These are phyloP conservation scores for Talaromyces proteolyticus DNA, from an alignment of 495 filamentous ascomycete species.

Conservation along the genomic window DNA sequence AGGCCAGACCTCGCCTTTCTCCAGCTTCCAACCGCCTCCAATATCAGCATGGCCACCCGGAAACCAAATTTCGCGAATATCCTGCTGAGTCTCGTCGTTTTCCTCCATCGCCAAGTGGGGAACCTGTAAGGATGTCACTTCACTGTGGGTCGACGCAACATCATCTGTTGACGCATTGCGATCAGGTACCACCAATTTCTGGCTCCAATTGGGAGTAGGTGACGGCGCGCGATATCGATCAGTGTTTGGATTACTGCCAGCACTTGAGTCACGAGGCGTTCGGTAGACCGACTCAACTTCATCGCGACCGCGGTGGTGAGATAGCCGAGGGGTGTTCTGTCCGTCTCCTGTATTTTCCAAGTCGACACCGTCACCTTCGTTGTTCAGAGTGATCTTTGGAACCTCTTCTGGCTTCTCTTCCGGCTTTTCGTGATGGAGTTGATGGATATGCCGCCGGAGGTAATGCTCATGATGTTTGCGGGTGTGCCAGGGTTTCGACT, in stretches of 20 bases:
- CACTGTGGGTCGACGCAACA: constrained; percentile 28
- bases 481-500: constrained; percentile 31
- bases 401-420: constrained; percentile 16
- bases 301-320: constrained; percentile 14
- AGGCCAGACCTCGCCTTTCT: constrained; percentile 46
- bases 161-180: constrained; percentile 24
- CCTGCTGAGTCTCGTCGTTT: constrained; percentile 57
- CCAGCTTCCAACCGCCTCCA: constrained; percentile 74
- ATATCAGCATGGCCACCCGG: constrained; percentile 78
- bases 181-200: constrained; percentile 25
- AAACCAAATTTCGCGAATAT: constrained; percentile 84
- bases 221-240: constrained; percentile 42
- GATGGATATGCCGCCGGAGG: constrained; percentile 14
- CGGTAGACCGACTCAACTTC: constrained; percentile 31
- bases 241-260: constrained; percentile 5
- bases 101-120: constrained; percentile 18
- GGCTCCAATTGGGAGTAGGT: constrained; percentile 6
- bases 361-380: constrained; percentile 5
- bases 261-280: constrained; percentile 20
- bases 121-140: constrained; percentile 27
- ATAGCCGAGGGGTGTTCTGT: constrained; percentile 1
- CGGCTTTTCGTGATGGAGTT: constrained; percentile 10
- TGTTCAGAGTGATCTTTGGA: constrained; percentile 26
- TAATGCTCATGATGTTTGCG: constrained; percentile 31
- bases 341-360: background rate